Conservation (phyloP, 345 rosid genomes). For the Hypericum androsaemum region DNA sequence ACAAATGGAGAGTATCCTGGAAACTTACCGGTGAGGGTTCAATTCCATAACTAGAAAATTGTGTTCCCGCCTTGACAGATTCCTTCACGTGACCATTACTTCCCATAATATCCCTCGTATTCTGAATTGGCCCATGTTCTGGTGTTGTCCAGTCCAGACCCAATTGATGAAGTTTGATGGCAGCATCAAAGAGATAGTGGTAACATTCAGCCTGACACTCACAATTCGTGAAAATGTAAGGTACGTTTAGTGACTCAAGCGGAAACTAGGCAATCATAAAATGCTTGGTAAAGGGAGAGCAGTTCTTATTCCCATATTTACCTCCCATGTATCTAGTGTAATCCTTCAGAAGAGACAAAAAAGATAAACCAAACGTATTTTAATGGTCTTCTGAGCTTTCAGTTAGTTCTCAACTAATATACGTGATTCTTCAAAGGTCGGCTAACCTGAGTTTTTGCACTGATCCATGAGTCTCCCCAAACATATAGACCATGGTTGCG, state of each 20-base stretch:
- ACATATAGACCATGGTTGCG: neutral
- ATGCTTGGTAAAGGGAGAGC: too few species aligned
- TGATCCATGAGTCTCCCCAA: constrained; percentile 5
- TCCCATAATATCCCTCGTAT: constrained; percentile 23
- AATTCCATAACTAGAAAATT: constrained; percentile 32
- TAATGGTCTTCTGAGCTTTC: too few species aligned
- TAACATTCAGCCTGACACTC: constrained; percentile 3
- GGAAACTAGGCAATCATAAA: too few species aligned
- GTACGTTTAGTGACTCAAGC: too few species aligned
- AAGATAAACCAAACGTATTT: too few species aligned
- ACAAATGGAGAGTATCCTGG: too few species aligned
- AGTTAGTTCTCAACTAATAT: neutral
- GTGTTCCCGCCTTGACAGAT: constrained; percentile 30
- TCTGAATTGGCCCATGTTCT: constrained; percentile 7
- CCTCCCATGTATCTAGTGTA: too few species aligned
- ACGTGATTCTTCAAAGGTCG: neutral
- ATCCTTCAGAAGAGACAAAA: too few species aligned
- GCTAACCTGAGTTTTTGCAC: neutral
- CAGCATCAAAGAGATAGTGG: constrained; percentile 6
- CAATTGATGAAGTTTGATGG: constrained; percentile 5
- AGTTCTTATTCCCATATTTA: too few species aligned
- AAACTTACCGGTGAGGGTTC: constrained; percentile 40
- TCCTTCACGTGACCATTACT: constrained; percentile 15
- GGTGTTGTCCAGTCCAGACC: constrained; percentile 1
- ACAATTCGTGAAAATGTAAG: too few species aligned